Evolutionary conservation across 2,329 filamentous ascomycete species (phyloP).

Genomic region (Thelonectria discophora): DNA sequence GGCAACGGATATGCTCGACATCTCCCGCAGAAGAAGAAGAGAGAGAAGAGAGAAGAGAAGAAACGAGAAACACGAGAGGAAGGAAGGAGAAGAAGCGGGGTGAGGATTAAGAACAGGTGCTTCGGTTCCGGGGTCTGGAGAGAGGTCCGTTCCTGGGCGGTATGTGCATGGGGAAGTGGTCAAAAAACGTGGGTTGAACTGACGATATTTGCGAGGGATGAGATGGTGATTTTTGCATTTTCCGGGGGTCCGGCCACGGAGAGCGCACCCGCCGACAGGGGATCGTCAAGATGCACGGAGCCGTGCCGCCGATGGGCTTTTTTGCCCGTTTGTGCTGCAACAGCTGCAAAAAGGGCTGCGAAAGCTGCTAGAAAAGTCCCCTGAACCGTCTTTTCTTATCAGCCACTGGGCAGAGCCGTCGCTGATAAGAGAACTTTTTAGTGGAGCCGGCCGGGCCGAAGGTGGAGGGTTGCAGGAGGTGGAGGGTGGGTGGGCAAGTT

Average conservation of each 20-base stretch:
- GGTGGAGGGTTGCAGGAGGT: conserved; percentile 1
- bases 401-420: neutral
- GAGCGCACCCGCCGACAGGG: conserved; percentile 15
- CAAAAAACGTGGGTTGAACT: conserved; percentile 11
- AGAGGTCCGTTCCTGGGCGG: neutral
- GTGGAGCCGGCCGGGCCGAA: neutral
- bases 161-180: neutral
- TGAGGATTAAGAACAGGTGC: conserved; percentile 12
- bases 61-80: neutral
- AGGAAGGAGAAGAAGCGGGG: neutral
- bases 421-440: too few relatives aligned
- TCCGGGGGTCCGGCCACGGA: conserved; percentile 25
- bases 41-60: conserved; percentile 3
- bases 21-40: conserved; percentile 19
- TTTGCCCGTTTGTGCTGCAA: too few relatives aligned
- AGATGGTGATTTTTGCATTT: conserved; percentile 20
- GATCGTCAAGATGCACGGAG: conserved; percentile 8
- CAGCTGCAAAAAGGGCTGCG: too few relatives aligned
- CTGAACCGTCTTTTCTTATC: conserved; percentile 1
- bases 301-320: conserved; percentile 9
- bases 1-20: conserved; percentile 20
- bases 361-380: too few relatives aligned
- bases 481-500: conserved; percentile 17
- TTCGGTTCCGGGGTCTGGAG: conserved; percentile 3
- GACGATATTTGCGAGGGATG: conserved; percentile 18